A percentile compares a stretch with the other conserved stretches of the same genome.
phyloP scores from a whole-genome alignment of 2,329 filamentous ascomycete species.

The Pseudocercospora vitis region DNA sequence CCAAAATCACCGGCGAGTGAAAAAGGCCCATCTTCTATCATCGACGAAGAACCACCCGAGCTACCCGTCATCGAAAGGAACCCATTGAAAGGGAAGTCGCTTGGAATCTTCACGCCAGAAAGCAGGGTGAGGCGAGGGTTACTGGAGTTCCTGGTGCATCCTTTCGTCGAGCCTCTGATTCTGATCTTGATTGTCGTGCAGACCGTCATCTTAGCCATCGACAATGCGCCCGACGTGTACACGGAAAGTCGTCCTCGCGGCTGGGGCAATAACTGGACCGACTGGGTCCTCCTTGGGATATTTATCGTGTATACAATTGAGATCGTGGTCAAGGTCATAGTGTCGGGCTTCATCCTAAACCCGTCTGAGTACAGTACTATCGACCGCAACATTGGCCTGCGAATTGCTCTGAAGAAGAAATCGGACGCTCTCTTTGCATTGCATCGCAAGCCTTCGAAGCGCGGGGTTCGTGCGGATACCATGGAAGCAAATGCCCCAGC shows the following conservation, averaged over 20 bases:
- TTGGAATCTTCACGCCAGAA: slow-evolving; percentile 80
- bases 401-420: slow-evolving; percentile 72
- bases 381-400: slow-evolving; percentile 72
- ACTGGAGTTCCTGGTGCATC: slow-evolving; percentile 82
- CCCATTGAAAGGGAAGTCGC: slow-evolving; percentile 79
- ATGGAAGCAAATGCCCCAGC: slow-evolving; percentile 32
- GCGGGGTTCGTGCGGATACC: slow-evolving; percentile 35
- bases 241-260: slow-evolving; percentile 56
- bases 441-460: slow-evolving; percentile 69
- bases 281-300: slow-evolving; percentile 77
- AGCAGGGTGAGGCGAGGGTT: slow-evolving; percentile 72
- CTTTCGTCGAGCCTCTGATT: slow-evolving; percentile 82
- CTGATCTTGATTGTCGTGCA: slow-evolving; percentile 85
- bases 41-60: slow-evolving; percentile 29
- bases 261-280: slow-evolving; percentile 70
- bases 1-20: slow-evolving; percentile 34
- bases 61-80: slow-evolving; percentile 53
- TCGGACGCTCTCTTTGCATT: slow-evolving; percentile 79
- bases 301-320: slow-evolving; percentile 91
- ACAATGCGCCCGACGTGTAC: slow-evolving; percentile 67
- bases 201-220: slow-evolving; percentile 81
- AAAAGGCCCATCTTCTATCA: slow-evolving; percentile 36
- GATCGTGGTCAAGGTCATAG: slow-evolving; percentile 77
- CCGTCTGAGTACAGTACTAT: slow-evolving; percentile 89
- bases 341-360: slow-evolving; percentile 91